Evolutionary conservation across 1,284 basidiomycete genomes (phyloP).

Genomic region (Megacollybia platyphylla): DNA sequence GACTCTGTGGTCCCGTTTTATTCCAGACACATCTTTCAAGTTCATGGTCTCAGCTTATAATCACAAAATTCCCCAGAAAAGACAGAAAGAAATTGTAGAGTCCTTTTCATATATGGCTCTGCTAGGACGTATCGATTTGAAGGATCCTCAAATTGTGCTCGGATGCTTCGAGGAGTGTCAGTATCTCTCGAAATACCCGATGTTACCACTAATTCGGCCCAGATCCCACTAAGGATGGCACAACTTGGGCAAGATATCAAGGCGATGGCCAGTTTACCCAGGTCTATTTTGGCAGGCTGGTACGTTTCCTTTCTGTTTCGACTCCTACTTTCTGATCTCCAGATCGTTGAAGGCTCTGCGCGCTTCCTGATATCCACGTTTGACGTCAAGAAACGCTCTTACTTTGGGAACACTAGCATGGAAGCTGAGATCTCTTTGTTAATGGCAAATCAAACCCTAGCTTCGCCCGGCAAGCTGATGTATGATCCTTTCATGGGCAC

Average conservation of each 20-base stretch:
- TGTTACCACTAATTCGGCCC: background rate
- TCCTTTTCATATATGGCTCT: slow-evolving; percentile 82
- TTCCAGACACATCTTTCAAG: slow-evolving; percentile 63
- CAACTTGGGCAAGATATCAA: slow-evolving; percentile 34
- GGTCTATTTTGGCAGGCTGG: slow-evolving; percentile 78
- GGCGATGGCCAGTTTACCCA: slow-evolving; percentile 58
- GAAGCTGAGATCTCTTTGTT: slow-evolving; percentile 89
- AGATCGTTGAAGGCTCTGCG: slow-evolving; percentile 68
- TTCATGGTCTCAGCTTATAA: slow-evolving; percentile 73
- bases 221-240: slow-evolving; percentile 38
- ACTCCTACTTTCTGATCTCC: background rate
- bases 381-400: slow-evolving; percentile 83
- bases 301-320: slow-evolving; percentile 28
- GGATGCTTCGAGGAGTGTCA: slow-evolving; percentile 87
- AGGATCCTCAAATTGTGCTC: slow-evolving; percentile 67
- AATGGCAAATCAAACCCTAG: slow-evolving; percentile 92
- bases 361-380: slow-evolving; percentile 58
- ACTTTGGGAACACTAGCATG: slow-evolving; percentile 98
- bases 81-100: slow-evolving; percentile 65
- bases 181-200: background rate
- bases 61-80: slow-evolving; percentile 54
- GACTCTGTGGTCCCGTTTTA: slow-evolving; percentile 48
- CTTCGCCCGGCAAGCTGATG: slow-evolving; percentile 77
- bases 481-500: slow-evolving; percentile 98
- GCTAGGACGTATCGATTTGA: slow-evolving; percentile 75